Base-by-base conservation (phyloP, 1,139 yeast genomes). In the Hyphopichia fennica region DNA sequence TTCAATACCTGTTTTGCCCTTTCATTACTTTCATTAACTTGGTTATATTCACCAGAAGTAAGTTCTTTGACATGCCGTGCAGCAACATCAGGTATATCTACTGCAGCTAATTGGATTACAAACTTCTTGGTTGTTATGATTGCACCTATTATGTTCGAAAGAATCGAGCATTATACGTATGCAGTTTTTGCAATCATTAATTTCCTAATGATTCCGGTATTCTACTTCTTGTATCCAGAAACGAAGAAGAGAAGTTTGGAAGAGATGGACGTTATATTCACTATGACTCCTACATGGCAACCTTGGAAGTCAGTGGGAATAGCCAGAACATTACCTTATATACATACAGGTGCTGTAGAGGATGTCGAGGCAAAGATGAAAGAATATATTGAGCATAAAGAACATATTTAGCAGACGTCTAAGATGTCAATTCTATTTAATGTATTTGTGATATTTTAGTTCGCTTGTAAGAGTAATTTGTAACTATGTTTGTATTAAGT, bases 251-350 rank as follows among this genome's bases (percentile, higher is more conserved):
- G 60, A 46, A 50, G 61, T 29, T 60, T 64, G 53, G 67, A 62
- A 50, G 67, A 60, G 47, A 60, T 62, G 53, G 65, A 61, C 45
- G 69, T 77, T 49, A 82, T 84, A 48, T 82, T 79, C 54, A 70
- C 58, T 37, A 64, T 59, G 38, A 67, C 71, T 9, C 72, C 72
- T 3, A 56, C 58, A 13, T 48, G 46, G 44, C 51, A 60, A 42
- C 74, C 74, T 3, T 69, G 74, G 75, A 54, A 65, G 47, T 67
- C 60, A 15, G 75, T 69, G 16, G 52, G 55, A 18, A 68, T 72
- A 43, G 77, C 73, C 1, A 53, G 51, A 25, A 57, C 53, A 14
- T 55, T 63, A 50, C 74, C 73, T 9, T 55, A 49, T 28, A 56
- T 59, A 45, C 62, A 63, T 42, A 17, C 35, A 2, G 57, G 54